Evolutionary conservation across 192 early-diverging fungal species (phyloP).

Genomic region (Gigaspora rosea): DNA sequence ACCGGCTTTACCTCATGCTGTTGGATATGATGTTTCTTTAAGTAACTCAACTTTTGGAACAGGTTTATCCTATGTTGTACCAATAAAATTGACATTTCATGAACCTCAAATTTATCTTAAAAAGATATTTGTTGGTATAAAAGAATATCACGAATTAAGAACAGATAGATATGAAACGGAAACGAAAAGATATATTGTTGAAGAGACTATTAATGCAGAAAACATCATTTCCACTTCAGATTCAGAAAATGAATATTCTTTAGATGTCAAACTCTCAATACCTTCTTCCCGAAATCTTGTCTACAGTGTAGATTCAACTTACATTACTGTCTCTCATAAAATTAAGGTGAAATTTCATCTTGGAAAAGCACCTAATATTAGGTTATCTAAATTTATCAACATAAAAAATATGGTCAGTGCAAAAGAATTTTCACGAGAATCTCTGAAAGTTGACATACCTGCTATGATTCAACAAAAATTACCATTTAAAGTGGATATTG

Average conservation of each 20-base stretch:
- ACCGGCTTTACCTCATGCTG: background rate
- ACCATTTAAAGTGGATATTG: background rate
- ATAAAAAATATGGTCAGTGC: background rate
- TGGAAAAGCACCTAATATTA: background rate
- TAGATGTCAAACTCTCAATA: background rate
- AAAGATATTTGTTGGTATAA: slow-evolving; percentile 7
- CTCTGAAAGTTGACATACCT: background rate
- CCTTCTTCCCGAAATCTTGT: background rate
- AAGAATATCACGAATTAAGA: slow-evolving; percentile 27
- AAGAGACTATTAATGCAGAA: background rate
- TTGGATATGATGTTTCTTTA: slow-evolving; percentile 7
- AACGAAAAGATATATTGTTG: background rate
- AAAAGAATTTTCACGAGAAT: background rate
- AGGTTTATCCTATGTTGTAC: background rate
- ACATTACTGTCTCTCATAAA: slow-evolving; percentile 6
- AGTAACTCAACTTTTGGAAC: background rate
- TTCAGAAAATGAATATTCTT: background rate
- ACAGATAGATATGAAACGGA: background rate
- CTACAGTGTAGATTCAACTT: background rate
- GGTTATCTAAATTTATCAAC: background rate
- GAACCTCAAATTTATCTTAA: slow-evolving; percentile 9
- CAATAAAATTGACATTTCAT: slow-evolving; percentile 3
- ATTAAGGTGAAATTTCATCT: slow-evolving; percentile 7
- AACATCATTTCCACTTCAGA: no score
- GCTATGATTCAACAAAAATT: background rate